Conservation (phyloP, 495 filamentous ascomycete genomes). For the Rhypophila decipiens region DNA sequence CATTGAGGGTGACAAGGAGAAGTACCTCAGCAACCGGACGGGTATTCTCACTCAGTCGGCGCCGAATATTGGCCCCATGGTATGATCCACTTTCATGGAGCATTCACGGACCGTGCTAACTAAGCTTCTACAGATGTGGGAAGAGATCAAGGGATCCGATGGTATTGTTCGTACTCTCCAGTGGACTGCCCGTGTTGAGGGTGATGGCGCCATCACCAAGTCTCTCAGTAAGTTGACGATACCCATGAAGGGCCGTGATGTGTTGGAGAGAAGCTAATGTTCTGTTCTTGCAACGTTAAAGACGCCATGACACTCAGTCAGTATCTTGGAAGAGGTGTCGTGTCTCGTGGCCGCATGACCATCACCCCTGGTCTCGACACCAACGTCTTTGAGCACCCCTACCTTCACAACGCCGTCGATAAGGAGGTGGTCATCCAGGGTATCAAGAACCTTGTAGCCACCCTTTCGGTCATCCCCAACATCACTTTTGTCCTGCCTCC, state of each 20-base stretch:
- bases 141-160: conserved; percentile 50
- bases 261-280: conserved; percentile 6
- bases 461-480: conserved; percentile 46
- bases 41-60: conserved; percentile 65
- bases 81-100: conserved; percentile 15
- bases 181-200: conserved; percentile 60
- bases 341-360: conserved; percentile 54
- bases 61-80: conserved; percentile 58
- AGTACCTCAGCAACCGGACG: conserved; percentile 40
- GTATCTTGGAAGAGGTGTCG: conserved; percentile 57
- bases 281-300: no score
- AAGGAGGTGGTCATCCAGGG: conserved; percentile 45
- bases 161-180: conserved; percentile 60
- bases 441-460: conserved; percentile 53
- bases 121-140: conserved; percentile 36
- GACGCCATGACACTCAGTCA: conserved; percentile 56
- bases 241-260: not conserved
- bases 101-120: conserved; percentile 6
- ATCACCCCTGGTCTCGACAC: conserved; percentile 51
- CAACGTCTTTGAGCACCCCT: conserved; percentile 46
- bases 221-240: conserved; percentile 22
- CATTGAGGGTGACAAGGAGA: conserved; percentile 23
- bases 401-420: conserved; percentile 46
- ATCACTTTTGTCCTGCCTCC: conserved; percentile 52
- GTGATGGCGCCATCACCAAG: conserved; percentile 29